Conservation (phyloP, 208 protist genomes). For the Phytomonas sp. region DNA sequence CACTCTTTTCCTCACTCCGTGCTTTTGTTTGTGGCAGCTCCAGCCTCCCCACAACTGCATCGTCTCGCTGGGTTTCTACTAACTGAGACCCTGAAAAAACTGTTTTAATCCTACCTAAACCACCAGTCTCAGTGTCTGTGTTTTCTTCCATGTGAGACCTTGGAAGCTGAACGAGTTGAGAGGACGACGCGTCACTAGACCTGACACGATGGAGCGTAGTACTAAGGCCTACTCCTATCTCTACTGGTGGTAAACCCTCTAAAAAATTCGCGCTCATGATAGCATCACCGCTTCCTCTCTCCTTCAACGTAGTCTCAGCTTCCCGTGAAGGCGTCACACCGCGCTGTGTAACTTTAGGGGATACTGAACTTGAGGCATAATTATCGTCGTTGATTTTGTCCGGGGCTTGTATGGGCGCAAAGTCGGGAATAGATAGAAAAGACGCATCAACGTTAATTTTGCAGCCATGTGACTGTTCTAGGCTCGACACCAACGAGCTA, state of each 20-base stretch:
- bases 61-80: neutral
- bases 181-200: neutral
- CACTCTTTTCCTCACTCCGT: neutral
- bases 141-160: neutral
- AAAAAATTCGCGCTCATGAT: neutral
- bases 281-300: neutral
- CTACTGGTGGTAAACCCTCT: neutral
- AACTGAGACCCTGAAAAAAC: neutral
- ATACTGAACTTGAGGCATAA: neutral
- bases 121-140: neutral
- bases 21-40: neutral
- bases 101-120: neutral
- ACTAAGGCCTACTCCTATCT: neutral
- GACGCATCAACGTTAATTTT: neutral
- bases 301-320: neutral
- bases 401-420: neutral
- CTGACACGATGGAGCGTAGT: neutral
- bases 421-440: conserved; percentile 4
- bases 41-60: neutral
- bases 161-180: neutral
- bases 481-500: neutral
- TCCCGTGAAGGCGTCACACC: neutral
- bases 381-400: conserved; percentile 9
- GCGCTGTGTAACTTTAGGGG: neutral
- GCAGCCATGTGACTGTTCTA: neutral